A percentile compares a stretch with the other conserved stretches of the same genome.
Conservation (phyloP, 2,329 filamentous ascomycete genomes). For the Scedosporium apiospermum region DNA sequence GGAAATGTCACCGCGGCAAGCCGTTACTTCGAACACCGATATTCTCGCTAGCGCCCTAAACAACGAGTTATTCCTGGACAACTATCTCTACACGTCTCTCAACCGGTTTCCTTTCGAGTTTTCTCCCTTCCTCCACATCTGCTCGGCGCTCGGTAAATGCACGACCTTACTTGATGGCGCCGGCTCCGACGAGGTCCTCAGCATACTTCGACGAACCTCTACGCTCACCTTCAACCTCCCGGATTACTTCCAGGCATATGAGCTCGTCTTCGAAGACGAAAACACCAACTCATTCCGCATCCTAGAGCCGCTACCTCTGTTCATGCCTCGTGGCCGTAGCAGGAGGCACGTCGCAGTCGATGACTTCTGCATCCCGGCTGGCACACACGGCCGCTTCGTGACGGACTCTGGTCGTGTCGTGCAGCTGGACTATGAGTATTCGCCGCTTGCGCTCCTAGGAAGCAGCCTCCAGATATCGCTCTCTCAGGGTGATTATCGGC, state of each 20-base stretch:
- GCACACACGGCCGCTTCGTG: conserved; percentile 63
- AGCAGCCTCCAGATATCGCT: conserved; percentile 63
- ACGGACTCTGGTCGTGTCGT: conserved; percentile 70
- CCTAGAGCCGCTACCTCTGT: conserved; percentile 52
- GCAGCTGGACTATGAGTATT: conserved; percentile 70
- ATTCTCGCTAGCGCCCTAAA: conserved; percentile 34
- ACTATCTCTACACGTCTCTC: conserved; percentile 10
- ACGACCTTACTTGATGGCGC: conserved; percentile 10
- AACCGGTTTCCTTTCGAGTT: conserved; percentile 29
- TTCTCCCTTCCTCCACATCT: conserved; percentile 21
- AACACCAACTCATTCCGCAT: conserved; percentile 73
- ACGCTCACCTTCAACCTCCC: conserved; percentile 74
- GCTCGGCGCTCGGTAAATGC: conserved; percentile 22
- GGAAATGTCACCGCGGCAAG: conserved; percentile 33
- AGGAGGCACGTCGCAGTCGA: conserved; percentile 28
- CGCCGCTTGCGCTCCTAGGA: conserved; percentile 69
- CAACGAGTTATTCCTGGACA: conserved; percentile 43
- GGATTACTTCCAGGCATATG: conserved; percentile 61
- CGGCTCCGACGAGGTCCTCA: conserved; percentile 34
- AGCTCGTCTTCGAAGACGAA: conserved; percentile 74
- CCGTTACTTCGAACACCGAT: conserved; percentile 18
- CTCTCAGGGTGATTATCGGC: conserved; percentile 42
- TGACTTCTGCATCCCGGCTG: conserved; percentile 52
- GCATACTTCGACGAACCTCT: conserved; percentile 58
- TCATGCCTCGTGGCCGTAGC: conserved; percentile 24